Evolutionary conservation across 805 yeast genomes (phyloP).

Genomic region (Cyberlindnera misumaiensis): DNA sequence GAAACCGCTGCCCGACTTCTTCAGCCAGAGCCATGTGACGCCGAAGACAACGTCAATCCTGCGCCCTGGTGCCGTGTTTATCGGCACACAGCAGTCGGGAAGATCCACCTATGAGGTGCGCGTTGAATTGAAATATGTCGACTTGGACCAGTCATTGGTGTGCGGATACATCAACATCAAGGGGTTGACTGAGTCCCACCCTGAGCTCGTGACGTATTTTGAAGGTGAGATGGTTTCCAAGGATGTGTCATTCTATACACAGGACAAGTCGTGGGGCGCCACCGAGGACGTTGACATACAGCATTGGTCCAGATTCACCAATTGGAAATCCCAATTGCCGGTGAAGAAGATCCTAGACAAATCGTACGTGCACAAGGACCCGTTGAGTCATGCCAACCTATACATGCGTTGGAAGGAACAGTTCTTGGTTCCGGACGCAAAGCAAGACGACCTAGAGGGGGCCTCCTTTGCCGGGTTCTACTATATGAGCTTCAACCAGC

Average conservation of each 20-base stretch:
- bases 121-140: constrained; percentile 66
- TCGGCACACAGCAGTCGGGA: constrained; percentile 69
- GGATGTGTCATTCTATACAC: constrained; percentile 37
- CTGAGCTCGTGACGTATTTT: constrained; percentile 70
- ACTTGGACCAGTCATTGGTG: constrained; percentile 40
- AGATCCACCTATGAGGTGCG: constrained; percentile 56
- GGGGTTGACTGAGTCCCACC: constrained; percentile 60
- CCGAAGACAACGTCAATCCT: constrained; percentile 35
- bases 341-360: constrained; percentile 11
- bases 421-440: constrained; percentile 76
- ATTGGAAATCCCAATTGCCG: constrained; percentile 30
- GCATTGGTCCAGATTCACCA: constrained; percentile 58
- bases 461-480: constrained; percentile 94
- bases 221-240: constrained; percentile 58
- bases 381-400: constrained; percentile 39
- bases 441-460: constrained; percentile 41
- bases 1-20: constrained; percentile 2
- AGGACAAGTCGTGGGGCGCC: constrained; percentile 45
- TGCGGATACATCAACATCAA: constrained; percentile 64
- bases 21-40: constrained; percentile 6
- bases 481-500: constrained; percentile 75
- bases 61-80: constrained; percentile 53
- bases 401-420: constrained; percentile 96
- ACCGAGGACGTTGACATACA: constrained; percentile 52
- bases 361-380: constrained; percentile 23